A percentile compares a stretch with the other conserved stretches of the same genome.
These are phyloP conservation scores for Cyclocybe cylindracea DNA, from an alignment of 768 basidiomycete genomes.

Conservation along the genomic window DNA sequence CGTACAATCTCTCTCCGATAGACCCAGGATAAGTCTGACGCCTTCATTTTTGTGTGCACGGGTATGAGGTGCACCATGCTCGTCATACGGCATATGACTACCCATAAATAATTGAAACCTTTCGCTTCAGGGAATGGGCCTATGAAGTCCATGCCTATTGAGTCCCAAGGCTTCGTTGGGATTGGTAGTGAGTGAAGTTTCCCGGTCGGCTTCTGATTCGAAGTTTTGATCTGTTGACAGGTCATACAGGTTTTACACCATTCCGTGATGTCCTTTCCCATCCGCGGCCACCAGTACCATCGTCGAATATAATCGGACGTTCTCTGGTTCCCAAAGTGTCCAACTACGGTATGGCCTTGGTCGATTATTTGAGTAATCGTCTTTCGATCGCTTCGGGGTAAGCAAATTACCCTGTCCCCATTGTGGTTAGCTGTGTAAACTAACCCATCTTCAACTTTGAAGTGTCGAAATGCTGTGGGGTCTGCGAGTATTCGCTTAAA, in stretches of 20 bases:
- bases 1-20: constrained; percentile 26
- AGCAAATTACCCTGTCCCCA: constrained; percentile 15
- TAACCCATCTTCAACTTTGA: background rate
- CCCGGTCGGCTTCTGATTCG: background rate
- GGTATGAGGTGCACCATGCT: constrained; percentile 35
- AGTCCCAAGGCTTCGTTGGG: constrained; percentile 31
- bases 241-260: constrained; percentile 23
- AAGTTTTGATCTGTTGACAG: constrained; percentile 23
- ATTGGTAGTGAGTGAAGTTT: constrained; percentile 19
- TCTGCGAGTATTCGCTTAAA: no score
- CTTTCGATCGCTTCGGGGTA: constrained; percentile 12
- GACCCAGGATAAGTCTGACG: constrained; percentile 29
- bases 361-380: constrained; percentile 12
- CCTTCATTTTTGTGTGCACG: constrained; percentile 20
- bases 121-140: constrained; percentile 30
- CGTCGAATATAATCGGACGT: constrained; percentile 29
- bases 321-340: constrained; percentile 29
- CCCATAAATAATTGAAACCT: constrained; percentile 29
- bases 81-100: constrained; percentile 28
- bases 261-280: constrained; percentile 15
- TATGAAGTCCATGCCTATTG: constrained; percentile 42
- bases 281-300: constrained; percentile 35
- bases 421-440: constrained; percentile 4
- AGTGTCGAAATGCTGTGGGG: no score
- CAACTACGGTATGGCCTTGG: constrained; percentile 29